These are phyloP conservation scores for Tuctoria greenei DNA, from an alignment of 176 grass and related monocot genomes.

Conservation along the genomic window DNA sequence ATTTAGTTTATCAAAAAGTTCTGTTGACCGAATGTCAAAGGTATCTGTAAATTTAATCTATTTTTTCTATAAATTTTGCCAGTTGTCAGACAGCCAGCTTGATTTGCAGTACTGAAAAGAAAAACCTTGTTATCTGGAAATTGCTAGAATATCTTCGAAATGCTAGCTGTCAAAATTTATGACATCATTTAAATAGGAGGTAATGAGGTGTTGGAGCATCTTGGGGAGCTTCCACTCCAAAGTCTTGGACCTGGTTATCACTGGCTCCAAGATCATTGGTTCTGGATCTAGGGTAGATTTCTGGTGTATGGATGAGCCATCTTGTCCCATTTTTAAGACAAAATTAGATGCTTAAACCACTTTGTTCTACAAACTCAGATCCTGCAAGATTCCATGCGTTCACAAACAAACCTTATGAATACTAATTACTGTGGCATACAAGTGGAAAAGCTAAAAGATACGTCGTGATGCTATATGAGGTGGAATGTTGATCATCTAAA, in stretches of 20 bases:
- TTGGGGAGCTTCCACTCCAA: background rate
- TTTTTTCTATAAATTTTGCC: slow-evolving; percentile 1
- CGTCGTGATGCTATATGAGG: too few species aligned
- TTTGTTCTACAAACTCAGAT: background rate
- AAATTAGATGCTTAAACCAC: background rate
- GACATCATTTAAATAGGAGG: background rate
- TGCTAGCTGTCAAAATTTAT: slow-evolving; percentile 6
- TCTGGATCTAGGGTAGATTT: background rate
- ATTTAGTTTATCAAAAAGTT: slow-evolving; percentile 65
- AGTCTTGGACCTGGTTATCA: background rate
- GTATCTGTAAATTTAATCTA: slow-evolving; percentile 40
- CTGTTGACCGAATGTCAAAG: slow-evolving; percentile 41
- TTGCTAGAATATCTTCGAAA: slow-evolving; percentile 4
- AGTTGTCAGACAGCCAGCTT: background rate
- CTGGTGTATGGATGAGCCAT: background rate
- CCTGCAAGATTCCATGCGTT: background rate
- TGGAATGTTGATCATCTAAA: too few species aligned
- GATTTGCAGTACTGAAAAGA: background rate
- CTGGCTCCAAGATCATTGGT: background rate
- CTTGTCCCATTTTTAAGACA: background rate
- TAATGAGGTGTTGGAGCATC: background rate
- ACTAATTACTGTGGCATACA: too few species aligned
- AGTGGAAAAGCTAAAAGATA: too few species aligned
- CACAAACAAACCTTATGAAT: background rate
- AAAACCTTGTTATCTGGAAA: slow-evolving; percentile 1